Evolutionary conservation across 257 asterid genomes (phyloP), one percentile per base, ranked within the genome.

Genomic region (Verbena officinalis): DNA sequence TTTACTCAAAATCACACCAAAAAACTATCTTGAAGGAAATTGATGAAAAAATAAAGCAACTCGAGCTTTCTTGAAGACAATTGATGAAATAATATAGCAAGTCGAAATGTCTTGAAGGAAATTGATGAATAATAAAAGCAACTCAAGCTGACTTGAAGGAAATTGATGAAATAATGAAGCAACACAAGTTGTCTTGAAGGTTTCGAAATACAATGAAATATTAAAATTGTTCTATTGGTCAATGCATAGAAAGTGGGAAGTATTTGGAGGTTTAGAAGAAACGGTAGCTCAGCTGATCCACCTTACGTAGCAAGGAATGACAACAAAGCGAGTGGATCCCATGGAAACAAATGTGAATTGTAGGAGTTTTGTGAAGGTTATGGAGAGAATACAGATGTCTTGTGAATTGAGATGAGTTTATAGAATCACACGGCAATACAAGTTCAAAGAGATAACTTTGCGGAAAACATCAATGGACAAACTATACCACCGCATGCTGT

Each of bases 401-500:
- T 49, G 64, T 36, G 60, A 71, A 70, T 16, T 19, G 73, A 40
- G 69, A 30, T 33, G 55, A 48, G 49, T 78, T 82, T 89, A 93
- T 70, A 93, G 98, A 74, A 93, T 89, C 71, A 93, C 98, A 9
- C 84, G 96, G 83, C 97, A 90, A 72, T 84, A 90, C 80, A 93
- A 78, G 77, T 93, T 87, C 87, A 90, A 76, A 39, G 93, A 82
- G 88, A 87, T 76, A 64, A 84, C 94, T 93, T 83, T 84, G 22
- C 81, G 83, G 67, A 78, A 83, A 33, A 88, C 96, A 31, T 88
- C 94, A 73, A 89, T 73, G 16, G 95, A 92, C 21, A 89, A 78
- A 68, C 95, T 76, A 72, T 43, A 83, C 92, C 95, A 82, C 95
- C 78, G 88, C 98, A 93, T 90, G 55, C 78, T 92, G 90, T 71